Evolutionary conservation across 129 eudicot species (phyloP).

Genomic region (Helianthus tuberosus): DNA sequence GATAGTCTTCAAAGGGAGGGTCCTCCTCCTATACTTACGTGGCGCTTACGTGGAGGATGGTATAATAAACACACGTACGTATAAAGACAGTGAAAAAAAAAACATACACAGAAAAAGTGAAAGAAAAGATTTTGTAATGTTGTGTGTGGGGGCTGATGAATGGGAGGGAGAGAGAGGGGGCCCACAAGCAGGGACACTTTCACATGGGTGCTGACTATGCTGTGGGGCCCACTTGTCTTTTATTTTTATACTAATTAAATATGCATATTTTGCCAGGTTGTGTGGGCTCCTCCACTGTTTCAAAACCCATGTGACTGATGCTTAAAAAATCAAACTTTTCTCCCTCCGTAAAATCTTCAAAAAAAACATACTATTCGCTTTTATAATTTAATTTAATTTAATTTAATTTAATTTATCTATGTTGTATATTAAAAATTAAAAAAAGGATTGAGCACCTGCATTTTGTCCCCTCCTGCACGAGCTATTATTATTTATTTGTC

Average conservation of each 20-base stretch:
- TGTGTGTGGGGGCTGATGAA: conserved; percentile 28
- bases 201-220: conserved; percentile 60
- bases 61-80: no score
- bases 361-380: conserved; percentile 21
- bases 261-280: conserved; percentile 32
- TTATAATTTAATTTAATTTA: neutral
- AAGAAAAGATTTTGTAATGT: conserved; percentile 22
- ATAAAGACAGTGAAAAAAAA: neutral
- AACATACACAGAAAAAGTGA: neutral
- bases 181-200: conserved; percentile 38
- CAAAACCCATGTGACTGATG: conserved; percentile 53
- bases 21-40: no score
- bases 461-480: conserved; percentile 33
- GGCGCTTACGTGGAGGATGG: no score
- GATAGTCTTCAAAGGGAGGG: no score
- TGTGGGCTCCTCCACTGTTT: conserved; percentile 44
- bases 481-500: conserved; percentile 5
- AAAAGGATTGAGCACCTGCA: neutral
- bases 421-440: neutral
- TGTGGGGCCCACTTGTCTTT: conserved; percentile 28
- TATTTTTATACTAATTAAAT: neutral
- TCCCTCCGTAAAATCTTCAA: conserved; percentile 39
- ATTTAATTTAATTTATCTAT: neutral
- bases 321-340: conserved; percentile 35
- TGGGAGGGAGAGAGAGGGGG: conserved; percentile 31